These are phyloP conservation scores for Bipolaris oryzae DNA, from an alignment of 2,329 filamentous ascomycete genomes.

Conservation along the genomic window DNA sequence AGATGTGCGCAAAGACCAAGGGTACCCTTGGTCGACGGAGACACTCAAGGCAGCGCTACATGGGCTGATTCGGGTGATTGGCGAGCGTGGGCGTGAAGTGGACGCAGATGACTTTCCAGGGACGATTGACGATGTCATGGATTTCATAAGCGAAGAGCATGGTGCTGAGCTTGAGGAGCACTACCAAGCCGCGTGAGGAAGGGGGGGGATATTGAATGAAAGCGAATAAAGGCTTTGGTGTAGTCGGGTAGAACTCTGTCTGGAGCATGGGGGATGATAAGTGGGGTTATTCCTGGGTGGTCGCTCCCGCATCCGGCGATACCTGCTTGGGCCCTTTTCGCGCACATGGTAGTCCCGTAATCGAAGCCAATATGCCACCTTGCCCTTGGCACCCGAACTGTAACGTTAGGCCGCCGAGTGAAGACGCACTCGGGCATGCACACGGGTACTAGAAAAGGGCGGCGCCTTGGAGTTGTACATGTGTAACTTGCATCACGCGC, in stretches of 20 bases:
- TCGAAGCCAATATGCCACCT: constrained; percentile 5
- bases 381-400: constrained; percentile 7
- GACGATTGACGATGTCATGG: constrained; percentile 29
- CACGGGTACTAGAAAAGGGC: neutral
- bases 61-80: constrained; percentile 20
- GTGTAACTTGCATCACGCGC: no score
- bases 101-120: constrained; percentile 9
- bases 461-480: neutral
- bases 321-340: neutral
- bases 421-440: neutral
- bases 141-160: constrained; percentile 22
- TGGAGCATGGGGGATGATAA: neutral
- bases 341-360: neutral
- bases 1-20: constrained; percentile 7
- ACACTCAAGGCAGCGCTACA: constrained; percentile 30
- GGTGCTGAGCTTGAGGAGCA: constrained; percentile 19
- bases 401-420: neutral
- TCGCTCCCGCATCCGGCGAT: neutral
- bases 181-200: constrained; percentile 5
- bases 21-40: constrained; percentile 24
- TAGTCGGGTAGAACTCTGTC: neutral
- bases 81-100: constrained; percentile 8
- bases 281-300: neutral
- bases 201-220: neutral
- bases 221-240: neutral